phyloP scores from a whole-genome alignment of 352 stramenopile species.

The Globisporangium irregulare region DNA sequence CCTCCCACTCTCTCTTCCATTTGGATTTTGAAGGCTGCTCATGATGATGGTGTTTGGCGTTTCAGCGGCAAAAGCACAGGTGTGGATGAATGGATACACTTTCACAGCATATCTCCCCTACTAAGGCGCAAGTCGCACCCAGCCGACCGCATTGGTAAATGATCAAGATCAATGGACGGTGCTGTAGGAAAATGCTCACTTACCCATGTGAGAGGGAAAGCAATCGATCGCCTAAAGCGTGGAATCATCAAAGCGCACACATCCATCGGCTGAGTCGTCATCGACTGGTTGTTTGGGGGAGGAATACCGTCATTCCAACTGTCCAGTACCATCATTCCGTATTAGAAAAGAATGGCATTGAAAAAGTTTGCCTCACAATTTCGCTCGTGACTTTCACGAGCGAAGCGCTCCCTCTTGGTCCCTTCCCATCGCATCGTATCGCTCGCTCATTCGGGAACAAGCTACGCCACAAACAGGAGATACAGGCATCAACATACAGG shows the following conservation, averaged over 20 bases:
- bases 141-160: neutral
- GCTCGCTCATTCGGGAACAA: constrained; percentile 6
- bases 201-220: neutral
- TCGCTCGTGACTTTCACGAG: neutral
- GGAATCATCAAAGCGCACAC: neutral
- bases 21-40: neutral
- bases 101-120: neutral
- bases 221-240: neutral
- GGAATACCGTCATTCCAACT: constrained; percentile 1
- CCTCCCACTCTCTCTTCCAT: neutral
- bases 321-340: constrained; percentile 3
- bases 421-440: neutral
- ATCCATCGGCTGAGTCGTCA: neutral
- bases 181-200: neutral
- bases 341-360: neutral
- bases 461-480: neutral
- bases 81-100: neutral
- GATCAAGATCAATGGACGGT: neutral
- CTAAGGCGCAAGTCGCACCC: neutral
- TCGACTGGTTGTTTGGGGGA: neutral
- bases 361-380: neutral
- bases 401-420: neutral
- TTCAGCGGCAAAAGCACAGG: neutral
- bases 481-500: neutral
- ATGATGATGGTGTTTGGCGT: neutral